These are phyloP conservation scores for Ogataea siamensis DNA, from an alignment of 805 yeast genomes.

Conservation along the genomic window DNA sequence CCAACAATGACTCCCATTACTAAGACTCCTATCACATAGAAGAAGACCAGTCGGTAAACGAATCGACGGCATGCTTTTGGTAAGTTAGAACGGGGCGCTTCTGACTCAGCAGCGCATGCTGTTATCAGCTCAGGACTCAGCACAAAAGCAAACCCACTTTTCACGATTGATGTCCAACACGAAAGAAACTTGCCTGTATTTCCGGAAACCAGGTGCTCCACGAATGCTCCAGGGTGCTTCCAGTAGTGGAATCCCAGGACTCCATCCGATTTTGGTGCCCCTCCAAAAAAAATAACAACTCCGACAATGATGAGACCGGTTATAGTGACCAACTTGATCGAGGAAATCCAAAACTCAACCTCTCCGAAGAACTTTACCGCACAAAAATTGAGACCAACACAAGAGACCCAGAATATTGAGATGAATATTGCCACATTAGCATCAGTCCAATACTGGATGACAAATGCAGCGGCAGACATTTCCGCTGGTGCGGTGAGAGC, in stretches of 20 bases:
- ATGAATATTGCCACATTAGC: constrained; percentile 62
- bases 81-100: constrained; percentile 32
- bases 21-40: constrained; percentile 35
- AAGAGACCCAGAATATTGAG: constrained; percentile 47
- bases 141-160: constrained; percentile 64
- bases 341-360: constrained; percentile 65
- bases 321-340: constrained; percentile 64
- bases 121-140: constrained; percentile 35
- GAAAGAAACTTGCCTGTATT: constrained; percentile 62
- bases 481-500: constrained; percentile 58
- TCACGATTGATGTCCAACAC: constrained; percentile 59
- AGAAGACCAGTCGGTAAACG: constrained; percentile 32
- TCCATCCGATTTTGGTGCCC: constrained; percentile 50
- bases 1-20: constrained; percentile 51
- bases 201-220: constrained; percentile 49
- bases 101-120: constrained; percentile 34
- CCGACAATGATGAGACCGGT: constrained; percentile 59
- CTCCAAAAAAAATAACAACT: constrained; percentile 61
- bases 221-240: constrained; percentile 44
- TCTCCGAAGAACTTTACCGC: constrained; percentile 53
- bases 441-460: constrained; percentile 60
- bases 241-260: constrained; percentile 45
- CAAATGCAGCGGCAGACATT: constrained; percentile 60
- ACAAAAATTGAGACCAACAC: constrained; percentile 45
- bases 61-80: constrained; percentile 35